Percentiles rank a stretch among this genome's conserved stretches.
Evolutionary conservation across 169 alveolate genomes (phyloP).

Genomic region (Babesia sp.): DNA sequence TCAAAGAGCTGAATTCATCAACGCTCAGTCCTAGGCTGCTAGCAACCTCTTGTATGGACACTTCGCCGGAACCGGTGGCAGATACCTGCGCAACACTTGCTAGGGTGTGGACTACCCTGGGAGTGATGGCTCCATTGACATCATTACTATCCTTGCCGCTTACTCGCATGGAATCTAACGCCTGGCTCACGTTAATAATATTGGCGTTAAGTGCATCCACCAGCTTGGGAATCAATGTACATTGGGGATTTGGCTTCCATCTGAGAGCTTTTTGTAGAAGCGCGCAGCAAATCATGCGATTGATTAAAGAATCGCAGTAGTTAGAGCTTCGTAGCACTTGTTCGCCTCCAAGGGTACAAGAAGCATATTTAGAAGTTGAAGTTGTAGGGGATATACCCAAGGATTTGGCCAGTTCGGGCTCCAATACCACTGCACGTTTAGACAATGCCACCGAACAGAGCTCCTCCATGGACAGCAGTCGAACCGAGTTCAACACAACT

Average conservation of each 20-base stretch:
- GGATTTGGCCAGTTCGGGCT: constrained; percentile 52
- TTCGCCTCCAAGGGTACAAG: neutral
- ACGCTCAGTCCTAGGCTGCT: constrained; percentile 28
- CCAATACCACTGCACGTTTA: constrained; percentile 40
- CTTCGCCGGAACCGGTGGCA: neutral
- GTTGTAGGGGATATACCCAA: constrained; percentile 1
- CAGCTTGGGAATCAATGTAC: constrained; percentile 30
- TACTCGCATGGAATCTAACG: neutral
- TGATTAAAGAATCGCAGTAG: constrained; percentile 17
- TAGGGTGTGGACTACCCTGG: constrained; percentile 1
- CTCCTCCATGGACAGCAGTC: constrained; percentile 64
- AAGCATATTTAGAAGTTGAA: neutral
- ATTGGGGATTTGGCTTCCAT: constrained; percentile 23
- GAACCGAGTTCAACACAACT: constrained; percentile 46
- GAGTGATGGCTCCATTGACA: neutral
- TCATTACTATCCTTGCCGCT: neutral
- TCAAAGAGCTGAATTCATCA: constrained; percentile 23
- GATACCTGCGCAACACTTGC: constrained; percentile 2
- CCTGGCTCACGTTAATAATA: neutral
- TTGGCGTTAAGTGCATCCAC: constrained; percentile 31
- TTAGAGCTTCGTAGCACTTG: neutral
- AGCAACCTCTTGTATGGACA: constrained; percentile 2
- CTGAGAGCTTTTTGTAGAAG: constrained; percentile 55
- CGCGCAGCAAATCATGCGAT: constrained; percentile 56
- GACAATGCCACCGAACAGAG: constrained; percentile 56